Conservation (phyloP, 495 filamentous ascomycete genomes). For the Poronia punctata region DNA sequence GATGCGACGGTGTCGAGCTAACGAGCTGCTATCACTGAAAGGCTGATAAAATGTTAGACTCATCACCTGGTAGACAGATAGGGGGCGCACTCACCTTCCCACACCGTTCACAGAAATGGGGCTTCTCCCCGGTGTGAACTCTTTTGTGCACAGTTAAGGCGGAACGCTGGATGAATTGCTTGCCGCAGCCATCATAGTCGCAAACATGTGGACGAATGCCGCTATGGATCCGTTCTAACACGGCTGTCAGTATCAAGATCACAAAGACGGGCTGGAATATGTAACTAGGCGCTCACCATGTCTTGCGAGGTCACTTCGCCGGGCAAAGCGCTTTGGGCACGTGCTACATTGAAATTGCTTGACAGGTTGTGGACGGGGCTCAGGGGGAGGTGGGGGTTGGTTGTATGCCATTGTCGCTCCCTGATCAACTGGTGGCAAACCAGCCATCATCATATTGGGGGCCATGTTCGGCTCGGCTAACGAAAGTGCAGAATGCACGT, state of each 20-base stretch:
- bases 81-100: constrained; percentile 63
- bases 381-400: constrained; percentile 26
- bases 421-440: constrained; percentile 25
- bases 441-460: constrained; percentile 27
- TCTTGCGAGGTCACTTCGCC: constrained; percentile 87
- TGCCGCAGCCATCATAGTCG: constrained; percentile 80
- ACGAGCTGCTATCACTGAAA: constrained; percentile 96
- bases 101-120: constrained; percentile 94
- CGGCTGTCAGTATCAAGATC: constrained; percentile 23
- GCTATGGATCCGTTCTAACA: constrained; percentile 85
- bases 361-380: constrained; percentile 20
- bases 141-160: constrained; percentile 91
- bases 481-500: constrained; percentile 39
- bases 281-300: constrained; percentile 61
- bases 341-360: constrained; percentile 90
- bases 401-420: constrained; percentile 28
- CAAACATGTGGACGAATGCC: constrained; percentile 89
- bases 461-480: constrained; percentile 51
- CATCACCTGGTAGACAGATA: constrained; percentile 15
- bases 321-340: constrained; percentile 87
- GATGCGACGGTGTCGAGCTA: constrained; percentile 88
- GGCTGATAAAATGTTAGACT: constrained; percentile 49
- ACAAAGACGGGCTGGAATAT: neutral
- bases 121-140: constrained; percentile 96
- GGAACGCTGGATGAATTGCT: constrained; percentile 97